Conservation (phyloP, 192 early-diverging fungal species). For the Entrophospora sp. region DNA sequence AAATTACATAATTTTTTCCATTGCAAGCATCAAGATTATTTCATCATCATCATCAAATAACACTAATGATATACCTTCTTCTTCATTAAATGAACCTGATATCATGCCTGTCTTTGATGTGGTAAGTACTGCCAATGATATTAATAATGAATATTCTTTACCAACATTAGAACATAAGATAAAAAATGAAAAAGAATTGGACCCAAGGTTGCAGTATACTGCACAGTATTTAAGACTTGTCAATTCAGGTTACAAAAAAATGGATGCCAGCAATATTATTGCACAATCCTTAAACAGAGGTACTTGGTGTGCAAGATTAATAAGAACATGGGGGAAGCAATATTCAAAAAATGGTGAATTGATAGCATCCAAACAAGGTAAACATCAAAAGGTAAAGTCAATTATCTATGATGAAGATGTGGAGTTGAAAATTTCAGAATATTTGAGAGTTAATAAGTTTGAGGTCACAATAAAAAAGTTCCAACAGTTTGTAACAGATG, state of each 20-base stretch:
- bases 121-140: no score
- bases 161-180: background rate
- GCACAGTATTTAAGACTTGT: background rate
- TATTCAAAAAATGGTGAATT: background rate
- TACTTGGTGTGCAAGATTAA: background rate
- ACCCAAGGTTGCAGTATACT: background rate
- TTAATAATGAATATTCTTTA: background rate
- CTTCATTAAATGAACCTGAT: no score
- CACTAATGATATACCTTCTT: no score
- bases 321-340: background rate
- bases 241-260: background rate
- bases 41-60: no score
- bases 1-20: no score
- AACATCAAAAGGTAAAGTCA: background rate
- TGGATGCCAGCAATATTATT: background rate
- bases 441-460: constrained; percentile 2
- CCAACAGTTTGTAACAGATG: background rate
- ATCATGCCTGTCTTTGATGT: no score
- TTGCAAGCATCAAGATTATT: no score
- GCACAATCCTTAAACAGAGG: background rate
- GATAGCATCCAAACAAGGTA: background rate
- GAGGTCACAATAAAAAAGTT: background rate
- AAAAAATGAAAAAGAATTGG: background rate
- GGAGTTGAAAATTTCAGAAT: background rate
- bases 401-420: constrained; percentile 1